Evolutionary conservation across 176 grass and related monocot genomes (phyloP).

Genomic region (Rhynchospora breviuscula): DNA sequence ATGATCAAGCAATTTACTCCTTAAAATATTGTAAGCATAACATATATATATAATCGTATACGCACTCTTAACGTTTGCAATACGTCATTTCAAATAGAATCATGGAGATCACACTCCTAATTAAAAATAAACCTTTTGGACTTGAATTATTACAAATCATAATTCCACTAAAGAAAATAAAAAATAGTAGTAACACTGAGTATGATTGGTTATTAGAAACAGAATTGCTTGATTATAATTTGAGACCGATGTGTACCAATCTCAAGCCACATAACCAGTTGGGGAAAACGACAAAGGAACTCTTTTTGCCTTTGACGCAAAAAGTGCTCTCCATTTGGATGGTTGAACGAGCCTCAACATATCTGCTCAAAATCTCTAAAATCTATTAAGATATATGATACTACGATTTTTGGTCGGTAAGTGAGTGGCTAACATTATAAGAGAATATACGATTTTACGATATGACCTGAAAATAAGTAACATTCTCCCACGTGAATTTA

Average conservation of each 20-base stretch:
- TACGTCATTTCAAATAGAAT: not conserved
- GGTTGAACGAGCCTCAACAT: not conserved
- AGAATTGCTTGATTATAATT: not conserved
- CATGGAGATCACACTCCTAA: not conserved
- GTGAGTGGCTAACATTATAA: too few relatives aligned
- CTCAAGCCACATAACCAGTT: not conserved
- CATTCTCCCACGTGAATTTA: too few relatives aligned
- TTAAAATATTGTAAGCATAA: too few relatives aligned
- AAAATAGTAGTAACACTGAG: not conserved
- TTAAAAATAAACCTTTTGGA: not conserved
- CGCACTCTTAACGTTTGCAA: too few relatives aligned
- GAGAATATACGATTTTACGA: too few relatives aligned
- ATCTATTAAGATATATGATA: not conserved
- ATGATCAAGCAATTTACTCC: too few relatives aligned
- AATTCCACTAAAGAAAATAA: not conserved
- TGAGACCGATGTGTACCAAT: not conserved
- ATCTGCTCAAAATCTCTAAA: constrained; percentile 12
- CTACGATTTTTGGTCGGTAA: too few relatives aligned
- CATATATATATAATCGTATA: too few relatives aligned
- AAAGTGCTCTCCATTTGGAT: not conserved
- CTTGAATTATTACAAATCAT: not conserved
- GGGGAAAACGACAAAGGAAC: constrained; percentile 18
- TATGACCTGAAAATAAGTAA: too few relatives aligned
- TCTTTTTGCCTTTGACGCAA: constrained; percentile 19
- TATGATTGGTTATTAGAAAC: not conserved